Evolutionary conservation across 306 rosid species (phyloP).

Genomic region (Glycine soja): DNA sequence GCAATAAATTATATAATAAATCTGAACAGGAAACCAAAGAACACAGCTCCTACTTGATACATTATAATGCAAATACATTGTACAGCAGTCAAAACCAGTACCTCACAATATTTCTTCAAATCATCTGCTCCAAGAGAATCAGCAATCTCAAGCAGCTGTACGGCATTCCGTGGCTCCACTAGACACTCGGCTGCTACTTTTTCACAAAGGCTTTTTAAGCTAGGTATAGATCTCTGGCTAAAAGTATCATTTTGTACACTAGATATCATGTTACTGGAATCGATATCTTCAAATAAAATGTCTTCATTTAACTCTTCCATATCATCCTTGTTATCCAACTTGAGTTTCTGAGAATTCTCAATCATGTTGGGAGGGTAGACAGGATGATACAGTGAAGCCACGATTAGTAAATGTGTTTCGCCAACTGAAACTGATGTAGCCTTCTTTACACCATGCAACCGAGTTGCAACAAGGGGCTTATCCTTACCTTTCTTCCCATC

Average conservation of each 20-base stretch:
- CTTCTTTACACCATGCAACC: constrained; percentile 84
- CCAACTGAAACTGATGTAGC: constrained; percentile 92
- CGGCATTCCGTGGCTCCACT: constrained; percentile 96
- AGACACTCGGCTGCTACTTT: constrained; percentile 83
- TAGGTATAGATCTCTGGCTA: constrained; percentile 61
- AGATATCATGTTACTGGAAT: constrained; percentile 49
- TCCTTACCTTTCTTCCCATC: constrained; percentile 90
- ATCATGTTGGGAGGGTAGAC: constrained; percentile 54
- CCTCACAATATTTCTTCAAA: constrained; percentile 90
- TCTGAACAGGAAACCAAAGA: constrained; percentile 28
- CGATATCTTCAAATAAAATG: constrained; percentile 66
- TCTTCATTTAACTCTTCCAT: constrained; percentile 72
- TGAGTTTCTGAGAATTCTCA: constrained; percentile 55
- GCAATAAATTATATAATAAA: no score
- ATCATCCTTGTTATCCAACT: constrained; percentile 54
- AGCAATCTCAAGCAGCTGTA: constrained; percentile 87
- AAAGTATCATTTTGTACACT: constrained; percentile 49
- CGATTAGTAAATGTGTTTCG: constrained; percentile 85
- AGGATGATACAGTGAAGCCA: constrained; percentile 88
- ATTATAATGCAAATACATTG: constrained; percentile 24
- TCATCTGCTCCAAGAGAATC: constrained; percentile 84
- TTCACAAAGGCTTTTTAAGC: constrained; percentile 89
- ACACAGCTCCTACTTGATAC: background rate
- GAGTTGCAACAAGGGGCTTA: constrained; percentile 74
- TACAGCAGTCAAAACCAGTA: constrained; percentile 44